phyloP scores from a whole-genome alignment of 768 basidiomycete genomes.

The Lentinula edodes region DNA sequence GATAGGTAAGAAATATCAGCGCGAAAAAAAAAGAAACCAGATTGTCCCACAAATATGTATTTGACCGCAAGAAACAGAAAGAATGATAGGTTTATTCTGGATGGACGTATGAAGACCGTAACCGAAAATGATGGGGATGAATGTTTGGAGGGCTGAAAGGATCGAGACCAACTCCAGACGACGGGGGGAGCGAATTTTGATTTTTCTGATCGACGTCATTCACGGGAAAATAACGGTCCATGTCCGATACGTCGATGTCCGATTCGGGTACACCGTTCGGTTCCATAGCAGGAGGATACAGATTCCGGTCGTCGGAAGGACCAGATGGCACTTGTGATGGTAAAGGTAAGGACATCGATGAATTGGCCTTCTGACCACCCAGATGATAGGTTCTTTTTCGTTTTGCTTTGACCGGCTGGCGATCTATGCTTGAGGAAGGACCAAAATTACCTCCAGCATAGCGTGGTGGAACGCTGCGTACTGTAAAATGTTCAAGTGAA shows the following conservation, averaged over 20 bases:
- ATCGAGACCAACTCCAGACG: neutral
- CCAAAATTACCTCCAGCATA: constrained; percentile 28
- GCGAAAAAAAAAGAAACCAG: neutral
- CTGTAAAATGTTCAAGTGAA: constrained; percentile 86
- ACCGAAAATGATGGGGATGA: constrained; percentile 16
- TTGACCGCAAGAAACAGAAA: neutral
- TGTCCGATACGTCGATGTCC: constrained; percentile 63
- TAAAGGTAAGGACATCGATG: constrained; percentile 10
- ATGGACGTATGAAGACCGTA: constrained; percentile 15
- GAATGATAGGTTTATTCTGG: constrained; percentile 10
- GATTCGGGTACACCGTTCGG: constrained; percentile 23
- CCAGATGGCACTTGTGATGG: constrained; percentile 11
- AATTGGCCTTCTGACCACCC: constrained; percentile 30
- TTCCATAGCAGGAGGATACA: constrained; percentile 13
- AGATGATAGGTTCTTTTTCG: constrained; percentile 71
- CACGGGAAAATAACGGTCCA: constrained; percentile 67
- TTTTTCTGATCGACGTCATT: constrained; percentile 10
- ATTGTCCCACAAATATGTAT: neutral
- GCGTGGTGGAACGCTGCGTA: constrained; percentile 78
- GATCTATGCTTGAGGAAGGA: constrained; percentile 30
- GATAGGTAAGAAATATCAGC: constrained; percentile 5
- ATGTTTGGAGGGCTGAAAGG: constrained; percentile 9
- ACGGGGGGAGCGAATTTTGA: constrained; percentile 4
- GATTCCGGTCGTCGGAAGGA: constrained; percentile 20
- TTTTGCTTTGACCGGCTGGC: constrained; percentile 62